Percentiles rank a stretch among this genome's conserved stretches.
Conservation (phyloP, 805 yeast genomes). For the Hanseniaspora singularis region DNA sequence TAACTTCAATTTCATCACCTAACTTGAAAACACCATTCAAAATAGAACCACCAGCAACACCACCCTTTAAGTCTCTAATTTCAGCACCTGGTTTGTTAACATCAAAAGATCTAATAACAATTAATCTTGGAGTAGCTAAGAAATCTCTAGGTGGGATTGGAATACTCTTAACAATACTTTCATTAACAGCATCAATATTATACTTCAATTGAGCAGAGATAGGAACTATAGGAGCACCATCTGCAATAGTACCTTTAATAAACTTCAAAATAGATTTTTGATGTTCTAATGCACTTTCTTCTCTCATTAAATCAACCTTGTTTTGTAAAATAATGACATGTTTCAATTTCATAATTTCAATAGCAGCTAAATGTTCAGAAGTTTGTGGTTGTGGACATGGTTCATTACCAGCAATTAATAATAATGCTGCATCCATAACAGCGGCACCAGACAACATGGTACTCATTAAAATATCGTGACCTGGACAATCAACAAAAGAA, state of each 20-base stretch:
- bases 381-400: slow-evolving; percentile 99
- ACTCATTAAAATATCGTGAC: slow-evolving; percentile 99
- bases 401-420: slow-evolving; percentile 95
- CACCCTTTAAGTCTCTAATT: slow-evolving; percentile 93
- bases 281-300: slow-evolving; percentile 91
- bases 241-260: slow-evolving; percentile 96
- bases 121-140: slow-evolving; percentile 82
- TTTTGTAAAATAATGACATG: slow-evolving; percentile 94
- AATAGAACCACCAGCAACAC: slow-evolving; percentile 99
- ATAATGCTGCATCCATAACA: slow-evolving; percentile 97
- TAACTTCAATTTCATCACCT: slow-evolving; percentile 96
- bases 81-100: slow-evolving; percentile 98
- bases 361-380: slow-evolving; percentile 97
- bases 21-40: slow-evolving; percentile 91
- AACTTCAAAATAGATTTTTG: slow-evolving; percentile 83
- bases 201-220: slow-evolving; percentile 97
- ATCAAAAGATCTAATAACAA: slow-evolving; percentile 95
- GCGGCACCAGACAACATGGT: slow-evolving; percentile 99
- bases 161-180: slow-evolving; percentile 80
- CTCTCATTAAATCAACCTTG: slow-evolving; percentile 97
- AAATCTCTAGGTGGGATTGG: slow-evolving; percentile 97
- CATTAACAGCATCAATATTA: slow-evolving; percentile 96
- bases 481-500: slow-evolving; percentile 98
- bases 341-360: slow-evolving; percentile 95
- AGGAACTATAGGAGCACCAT: slow-evolving; percentile 97